Evolutionary conservation across 176 grass and related monocot species (phyloP).

Genomic region (Urochloa ruziziensis): DNA sequence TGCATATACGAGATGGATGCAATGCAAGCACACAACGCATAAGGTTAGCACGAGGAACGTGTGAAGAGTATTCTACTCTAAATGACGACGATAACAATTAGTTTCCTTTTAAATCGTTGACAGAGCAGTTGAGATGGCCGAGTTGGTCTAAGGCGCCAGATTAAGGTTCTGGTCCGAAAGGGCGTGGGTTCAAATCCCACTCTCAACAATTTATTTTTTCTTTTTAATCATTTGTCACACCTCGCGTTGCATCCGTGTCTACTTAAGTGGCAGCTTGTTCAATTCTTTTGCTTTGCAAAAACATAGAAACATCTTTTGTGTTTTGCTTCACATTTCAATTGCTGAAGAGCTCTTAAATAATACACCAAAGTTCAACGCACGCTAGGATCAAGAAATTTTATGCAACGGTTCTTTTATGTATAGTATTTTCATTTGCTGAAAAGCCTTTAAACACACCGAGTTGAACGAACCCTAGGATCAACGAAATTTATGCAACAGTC

Average conservation of each 20-base stretch:
- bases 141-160: slow-evolving; percentile 96
- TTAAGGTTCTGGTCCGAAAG: slow-evolving; percentile 98
- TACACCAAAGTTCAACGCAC: neutral
- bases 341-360: neutral
- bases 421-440: too few species aligned
- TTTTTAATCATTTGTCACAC: neutral
- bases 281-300: too few species aligned
- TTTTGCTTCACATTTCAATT: too few species aligned
- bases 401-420: too few species aligned
- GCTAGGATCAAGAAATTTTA: neutral
- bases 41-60: neutral
- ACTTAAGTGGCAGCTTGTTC: too few species aligned
- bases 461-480: too few species aligned
- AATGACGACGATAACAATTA: too few species aligned
- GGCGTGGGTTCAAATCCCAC: slow-evolving; percentile 99
- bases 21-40: too few species aligned
- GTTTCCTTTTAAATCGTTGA: rapidly evolving
- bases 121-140: neutral
- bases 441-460: neutral
- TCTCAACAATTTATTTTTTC: neutral
- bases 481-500: too few species aligned
- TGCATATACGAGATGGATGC: neutral
- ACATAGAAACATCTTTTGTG: too few species aligned
- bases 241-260: too few species aligned
- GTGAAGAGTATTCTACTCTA: neutral